These are phyloP conservation scores for Fusarium haematococcum DNA, from an alignment of 2,329 filamentous ascomycete genomes.

Conservation along the genomic window DNA sequence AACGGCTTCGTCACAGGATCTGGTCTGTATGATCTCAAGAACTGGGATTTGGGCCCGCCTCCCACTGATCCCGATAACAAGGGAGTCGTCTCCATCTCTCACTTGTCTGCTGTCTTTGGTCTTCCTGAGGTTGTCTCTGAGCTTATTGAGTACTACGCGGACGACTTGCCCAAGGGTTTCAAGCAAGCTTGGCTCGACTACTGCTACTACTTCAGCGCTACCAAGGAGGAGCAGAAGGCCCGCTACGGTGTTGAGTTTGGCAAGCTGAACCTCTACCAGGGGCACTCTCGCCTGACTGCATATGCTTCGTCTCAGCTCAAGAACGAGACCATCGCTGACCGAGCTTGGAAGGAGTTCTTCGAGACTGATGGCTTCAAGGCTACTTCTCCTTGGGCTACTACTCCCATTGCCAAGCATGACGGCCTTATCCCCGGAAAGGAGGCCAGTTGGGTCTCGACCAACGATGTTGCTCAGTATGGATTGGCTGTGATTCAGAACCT, in stretches of 20 bases:
- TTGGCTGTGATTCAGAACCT: slow-evolving; percentile 68
- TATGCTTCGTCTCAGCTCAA: slow-evolving; percentile 59
- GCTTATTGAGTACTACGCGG: slow-evolving; percentile 61
- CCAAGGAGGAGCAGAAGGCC: slow-evolving; percentile 60
- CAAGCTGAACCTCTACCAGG: slow-evolving; percentile 63
- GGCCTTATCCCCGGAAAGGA: slow-evolving; percentile 64
- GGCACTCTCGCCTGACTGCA: slow-evolving; percentile 69
- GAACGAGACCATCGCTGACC: slow-evolving; percentile 60
- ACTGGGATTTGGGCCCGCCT: slow-evolving; percentile 63
- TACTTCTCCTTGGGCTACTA: slow-evolving; percentile 51
- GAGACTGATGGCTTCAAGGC: slow-evolving; percentile 59
- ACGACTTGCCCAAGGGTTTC: slow-evolving; percentile 61
- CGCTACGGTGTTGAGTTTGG: slow-evolving; percentile 65
- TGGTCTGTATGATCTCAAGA: slow-evolving; percentile 62
- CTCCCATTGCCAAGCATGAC: slow-evolving; percentile 55
- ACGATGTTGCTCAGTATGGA: slow-evolving; percentile 68
- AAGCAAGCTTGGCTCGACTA: slow-evolving; percentile 69
- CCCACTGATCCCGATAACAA: slow-evolving; percentile 63
- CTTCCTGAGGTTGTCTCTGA: slow-evolving; percentile 69
- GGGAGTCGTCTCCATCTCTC: slow-evolving; percentile 64
- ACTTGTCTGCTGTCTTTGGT: slow-evolving; percentile 69
- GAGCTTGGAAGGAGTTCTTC: slow-evolving; percentile 68
- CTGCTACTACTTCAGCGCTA: slow-evolving; percentile 67
- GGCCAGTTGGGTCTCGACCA: slow-evolving; percentile 68
- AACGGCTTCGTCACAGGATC: slow-evolving; percentile 70